phyloP scores from a whole-genome alignment of 148 eudicot genomes.

The Polygonum maritimum region DNA sequence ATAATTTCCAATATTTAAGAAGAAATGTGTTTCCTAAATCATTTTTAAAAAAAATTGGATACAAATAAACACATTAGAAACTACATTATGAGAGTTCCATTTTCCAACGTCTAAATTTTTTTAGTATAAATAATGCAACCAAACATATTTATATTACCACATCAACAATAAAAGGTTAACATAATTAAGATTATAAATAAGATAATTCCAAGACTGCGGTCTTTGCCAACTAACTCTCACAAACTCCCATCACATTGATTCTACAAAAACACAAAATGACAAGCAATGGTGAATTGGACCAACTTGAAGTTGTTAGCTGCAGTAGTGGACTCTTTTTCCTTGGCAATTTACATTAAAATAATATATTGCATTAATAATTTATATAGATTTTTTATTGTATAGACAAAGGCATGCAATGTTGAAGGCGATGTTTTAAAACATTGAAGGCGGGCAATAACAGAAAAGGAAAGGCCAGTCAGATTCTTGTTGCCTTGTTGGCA shows the following conservation, averaged over 20 bases:
- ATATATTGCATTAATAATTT: neutral
- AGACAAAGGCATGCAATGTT: constrained; percentile 8
- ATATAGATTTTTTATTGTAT: neutral
- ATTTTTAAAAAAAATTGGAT: too few species aligned
- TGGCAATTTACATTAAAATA: neutral
- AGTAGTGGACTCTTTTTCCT: neutral
- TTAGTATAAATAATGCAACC: too few species aligned
- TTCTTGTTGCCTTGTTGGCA: constrained; percentile 5
- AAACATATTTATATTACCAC: too few species aligned
- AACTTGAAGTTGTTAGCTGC: constrained; percentile 3
- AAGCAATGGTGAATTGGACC: neutral
- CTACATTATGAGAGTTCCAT: too few species aligned
- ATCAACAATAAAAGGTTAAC: too few species aligned
- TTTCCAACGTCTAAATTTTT: too few species aligned
- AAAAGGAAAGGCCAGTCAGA: neutral
- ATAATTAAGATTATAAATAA: neutral
- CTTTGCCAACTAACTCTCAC: neutral
- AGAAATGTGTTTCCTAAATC: too few species aligned
- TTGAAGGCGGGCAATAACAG: neutral
- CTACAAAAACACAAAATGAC: constrained; percentile 7
- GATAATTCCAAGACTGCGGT: neutral
- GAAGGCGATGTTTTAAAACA: neutral
- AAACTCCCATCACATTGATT: neutral
- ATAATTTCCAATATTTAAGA: too few species aligned
- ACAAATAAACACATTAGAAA: too few species aligned